Evolutionary conservation across 768 basidiomycete species (phyloP), one percentile per base, ranked within the genome.

Genomic region (Tulasnella sp.): DNA sequence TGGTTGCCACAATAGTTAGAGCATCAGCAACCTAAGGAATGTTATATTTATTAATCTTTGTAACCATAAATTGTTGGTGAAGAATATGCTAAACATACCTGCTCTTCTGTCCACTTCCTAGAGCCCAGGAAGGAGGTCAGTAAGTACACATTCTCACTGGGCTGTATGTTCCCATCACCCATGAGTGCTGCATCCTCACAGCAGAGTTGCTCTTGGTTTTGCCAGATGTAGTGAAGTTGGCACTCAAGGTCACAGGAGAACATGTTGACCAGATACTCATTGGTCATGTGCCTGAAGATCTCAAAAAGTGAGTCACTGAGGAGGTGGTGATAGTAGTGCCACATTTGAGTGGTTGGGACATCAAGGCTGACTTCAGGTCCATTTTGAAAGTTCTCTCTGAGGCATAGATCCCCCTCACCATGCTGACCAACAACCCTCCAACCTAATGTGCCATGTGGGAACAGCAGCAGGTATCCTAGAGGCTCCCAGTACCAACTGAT

Each of bases 1-100:
- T 75, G 38, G 70, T 65, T 0, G 73, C 64, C 9, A 70, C 72
- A 24, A 82, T 68, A 0, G 80, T 77, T 68, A 81, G 68, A 0
- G 76, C 65, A 60, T 80, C 78, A n/a, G 51, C 51, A 7, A 52
- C 51, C 51, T 52, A 32, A 2, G 21, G 2, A 10, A 3, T 2
- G 13, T 23, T 2, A 24, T 2, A 10, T 29, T 10, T 3, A 1
- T 2, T 8, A 34, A 3, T 5, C 8, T 17, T 11, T 3, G 51
- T 11, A n/a, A 43, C 11, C 11, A 11, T 43, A n/a, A 43, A n/a
- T 11, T 11, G 38, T 2, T n/a, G n/a, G 3, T 9, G 24, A 4
- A 23, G 3, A 41, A 49, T 29, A 17, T 11, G 11, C 11, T 11
- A 43, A 43, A 11, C 41, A 43, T 34, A 71, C 69, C 53, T 76